Base-by-base conservation (phyloP, 2,329 filamentous ascomycete species). In the Fusarium sp. region DNA sequence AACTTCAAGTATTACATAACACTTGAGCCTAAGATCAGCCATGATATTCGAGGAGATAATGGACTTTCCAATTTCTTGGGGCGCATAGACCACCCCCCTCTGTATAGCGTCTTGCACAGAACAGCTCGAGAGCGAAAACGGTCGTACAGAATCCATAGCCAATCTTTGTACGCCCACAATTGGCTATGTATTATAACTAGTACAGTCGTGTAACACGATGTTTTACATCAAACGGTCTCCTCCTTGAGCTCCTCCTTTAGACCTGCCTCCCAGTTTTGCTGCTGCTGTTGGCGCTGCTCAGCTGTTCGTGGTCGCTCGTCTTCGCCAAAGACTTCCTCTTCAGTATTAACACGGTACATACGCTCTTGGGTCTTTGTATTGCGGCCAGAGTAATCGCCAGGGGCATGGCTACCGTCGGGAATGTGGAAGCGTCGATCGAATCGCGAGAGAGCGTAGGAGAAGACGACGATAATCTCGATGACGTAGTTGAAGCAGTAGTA, bases 401-500 rank as follows among this genome's bases (percentile, higher is more conserved):
- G 86, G 2, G 84, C 86, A 48, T 86, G 86, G 77, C 90, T 90
- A 48, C 92, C 91, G 78, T 96, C 84, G 3, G 93, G 93, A 29
- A 96, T 83, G 78, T 92, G 87, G 83, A 95, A 97, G 45, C 93
- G 88, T 69, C 86, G 86, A 79, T 97, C 94, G 69, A 96, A 90
- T 37, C 94, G 87, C 25, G 87, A 81, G 21, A 92, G 77, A 1
- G 91, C 86, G 81, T 93, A 95, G 14, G 91, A 82, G 59, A 86
- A 87, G 9, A 95, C 86, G 41, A 94, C 89, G 29, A 92, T 78
- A 44, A 95, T 83, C 81, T 97, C 94, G 41, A 95, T 85, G 21
- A 83, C 84, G 78, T 93, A 97, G 82, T 93, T 93, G 84, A 96
- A 93, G 78, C 90, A 82, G 83, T 96, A 97, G 84, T 94, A 97